A percentile compares a stretch with the other conserved stretches of the same genome.
Evolutionary conservation across 2,329 filamentous ascomycete genomes (phyloP).

Genomic region (Alternaria incomplexa): DNA sequence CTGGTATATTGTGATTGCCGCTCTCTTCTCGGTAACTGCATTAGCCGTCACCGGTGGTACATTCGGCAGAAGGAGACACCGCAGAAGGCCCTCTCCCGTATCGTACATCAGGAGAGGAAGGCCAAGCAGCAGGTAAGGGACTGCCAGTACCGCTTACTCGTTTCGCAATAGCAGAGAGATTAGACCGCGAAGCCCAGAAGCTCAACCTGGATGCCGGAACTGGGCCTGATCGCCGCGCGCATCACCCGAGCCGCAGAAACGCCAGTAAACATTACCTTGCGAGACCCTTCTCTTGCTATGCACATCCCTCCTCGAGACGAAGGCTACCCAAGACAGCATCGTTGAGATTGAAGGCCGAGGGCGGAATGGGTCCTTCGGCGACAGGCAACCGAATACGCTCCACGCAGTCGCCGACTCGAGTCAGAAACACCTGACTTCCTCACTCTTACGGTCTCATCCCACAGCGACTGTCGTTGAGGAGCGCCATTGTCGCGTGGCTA

Average conservation of each 20-base stretch:
- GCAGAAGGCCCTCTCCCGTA: not conserved
- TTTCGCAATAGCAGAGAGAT: not conserved
- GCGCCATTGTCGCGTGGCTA: slow-evolving; percentile 15
- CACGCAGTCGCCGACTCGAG: not conserved
- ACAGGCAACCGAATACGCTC: not conserved
- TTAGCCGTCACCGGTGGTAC: not conserved
- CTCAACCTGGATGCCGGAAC: not conserved
- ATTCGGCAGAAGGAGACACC: not conserved
- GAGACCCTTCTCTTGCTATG: slow-evolving; percentile 7
- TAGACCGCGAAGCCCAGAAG: slow-evolving; percentile 1
- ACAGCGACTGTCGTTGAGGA: slow-evolving; percentile 8
- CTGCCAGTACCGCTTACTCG: not conserved
- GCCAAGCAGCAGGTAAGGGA: not conserved
- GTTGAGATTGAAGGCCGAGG: slow-evolving; percentile 3
- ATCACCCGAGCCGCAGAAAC: slow-evolving; percentile 10
- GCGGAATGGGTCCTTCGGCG: not conserved
- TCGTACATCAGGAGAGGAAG: not conserved
- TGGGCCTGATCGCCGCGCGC: slow-evolving; percentile 1
- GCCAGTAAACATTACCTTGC: slow-evolving; percentile 5
- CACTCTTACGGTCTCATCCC: not conserved
- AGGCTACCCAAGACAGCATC: not conserved
- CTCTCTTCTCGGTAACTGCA: not conserved
- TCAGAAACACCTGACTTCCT: slow-evolving; percentile 2
- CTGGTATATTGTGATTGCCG: not conserved
- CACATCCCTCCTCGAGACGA: slow-evolving; percentile 5